phyloP scores from a whole-genome alignment of 2,329 filamentous ascomycete genomes.

The Neodidymelliopsis sp. region DNA sequence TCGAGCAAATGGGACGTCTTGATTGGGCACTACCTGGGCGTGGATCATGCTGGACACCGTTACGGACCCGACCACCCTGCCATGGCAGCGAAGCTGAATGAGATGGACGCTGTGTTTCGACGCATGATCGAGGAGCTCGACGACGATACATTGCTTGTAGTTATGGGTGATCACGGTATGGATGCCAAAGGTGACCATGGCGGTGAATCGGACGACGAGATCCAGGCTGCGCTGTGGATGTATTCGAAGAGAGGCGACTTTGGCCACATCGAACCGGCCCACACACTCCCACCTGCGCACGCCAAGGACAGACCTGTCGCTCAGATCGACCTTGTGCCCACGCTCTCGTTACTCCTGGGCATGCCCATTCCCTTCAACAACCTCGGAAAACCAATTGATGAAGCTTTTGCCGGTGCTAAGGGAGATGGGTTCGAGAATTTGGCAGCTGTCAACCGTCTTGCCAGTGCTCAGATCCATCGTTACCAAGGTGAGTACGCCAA shows the following conservation, averaged over 20 bases:
- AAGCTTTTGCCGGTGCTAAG: conserved; percentile 79
- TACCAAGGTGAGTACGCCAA: conserved; percentile 86
- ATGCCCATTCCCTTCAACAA: conserved; percentile 97
- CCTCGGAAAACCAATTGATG: conserved; percentile 88
- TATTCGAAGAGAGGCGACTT: conserved; percentile 90
- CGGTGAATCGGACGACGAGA: conserved; percentile 96
- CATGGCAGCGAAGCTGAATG: conserved; percentile 87
- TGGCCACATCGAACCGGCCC: conserved; percentile 73
- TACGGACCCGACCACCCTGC: conserved; percentile 93
- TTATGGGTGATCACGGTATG: conserved; percentile 99
- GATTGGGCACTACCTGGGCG: conserved; percentile 91
- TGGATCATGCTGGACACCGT: conserved; percentile 95
- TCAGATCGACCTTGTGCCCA: conserved; percentile 96
- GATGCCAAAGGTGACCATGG: conserved; percentile 96
- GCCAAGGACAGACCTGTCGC: conserved; percentile 78
- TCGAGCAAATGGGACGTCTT: conserved; percentile 87
- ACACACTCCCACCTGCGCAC: conserved; percentile 65
- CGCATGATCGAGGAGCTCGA: conserved; percentile 76
- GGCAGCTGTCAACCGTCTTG: conserved; percentile 76
- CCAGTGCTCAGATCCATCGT: conserved; percentile 84
- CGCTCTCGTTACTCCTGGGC: conserved; percentile 84
- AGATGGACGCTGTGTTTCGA: conserved; percentile 86
- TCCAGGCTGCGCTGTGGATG: conserved; percentile 97
- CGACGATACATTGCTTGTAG: conserved; percentile 84
- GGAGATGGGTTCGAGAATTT: conserved; percentile 79